Percentiles rank a stretch among this genome's conserved stretches.
Conservation (phyloP, 208 protist species). For the Trypanosoma boissoni region DNA sequence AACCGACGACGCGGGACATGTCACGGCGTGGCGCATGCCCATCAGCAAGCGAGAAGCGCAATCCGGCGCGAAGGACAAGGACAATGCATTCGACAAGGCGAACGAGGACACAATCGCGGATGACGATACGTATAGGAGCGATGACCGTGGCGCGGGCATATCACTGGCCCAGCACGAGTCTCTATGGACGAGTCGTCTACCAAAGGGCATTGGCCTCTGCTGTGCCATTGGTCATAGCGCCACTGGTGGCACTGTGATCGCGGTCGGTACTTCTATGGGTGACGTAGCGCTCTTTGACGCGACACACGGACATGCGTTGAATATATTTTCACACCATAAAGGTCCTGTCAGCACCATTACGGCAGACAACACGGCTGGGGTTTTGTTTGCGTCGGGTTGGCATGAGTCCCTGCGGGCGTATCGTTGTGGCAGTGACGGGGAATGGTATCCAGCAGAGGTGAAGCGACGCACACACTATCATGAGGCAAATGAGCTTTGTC, state of each 20-base stretch:
- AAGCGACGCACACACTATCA: slow-evolving; percentile 91
- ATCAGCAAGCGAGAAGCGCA: not conserved
- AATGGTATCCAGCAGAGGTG: slow-evolving; percentile 85
- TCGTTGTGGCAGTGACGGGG: slow-evolving; percentile 30
- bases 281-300: slow-evolving; percentile 82
- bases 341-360: slow-evolving; percentile 72
- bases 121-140: not conserved
- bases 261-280: slow-evolving; percentile 77
- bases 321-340: slow-evolving; percentile 81
- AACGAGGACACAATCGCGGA: not conserved
- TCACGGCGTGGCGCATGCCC: slow-evolving; percentile 67
- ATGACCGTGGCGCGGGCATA: slow-evolving; percentile 9
- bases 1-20: slow-evolving; percentile 78
- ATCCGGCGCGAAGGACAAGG: not conserved
- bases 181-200: slow-evolving; percentile 68
- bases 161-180: slow-evolving; percentile 54
- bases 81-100: not conserved
- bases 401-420: slow-evolving; percentile 82
- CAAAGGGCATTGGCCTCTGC: slow-evolving; percentile 76
- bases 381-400: slow-evolving; percentile 82
- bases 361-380: slow-evolving; percentile 19
- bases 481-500: slow-evolving; percentile 63
- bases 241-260: slow-evolving; percentile 38
- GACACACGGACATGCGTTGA: slow-evolving; percentile 51
- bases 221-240: slow-evolving; percentile 36